Evolutionary conservation across 805 yeast genomes (phyloP).

Genomic region (Sugiyamaella qingdaonensis): DNA sequence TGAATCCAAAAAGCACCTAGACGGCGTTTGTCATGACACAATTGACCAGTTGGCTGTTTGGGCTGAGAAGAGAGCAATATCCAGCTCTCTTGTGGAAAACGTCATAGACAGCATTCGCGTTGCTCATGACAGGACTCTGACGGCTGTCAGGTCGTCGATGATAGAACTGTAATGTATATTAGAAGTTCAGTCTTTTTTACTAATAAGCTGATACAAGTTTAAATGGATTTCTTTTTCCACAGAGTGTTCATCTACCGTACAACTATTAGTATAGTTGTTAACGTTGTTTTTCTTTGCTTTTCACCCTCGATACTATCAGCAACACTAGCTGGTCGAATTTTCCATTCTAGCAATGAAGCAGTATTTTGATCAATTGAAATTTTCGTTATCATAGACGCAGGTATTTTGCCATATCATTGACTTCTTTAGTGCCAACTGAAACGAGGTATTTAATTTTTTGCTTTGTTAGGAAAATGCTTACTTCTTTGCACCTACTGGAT

Average conservation of each 20-base stretch:
- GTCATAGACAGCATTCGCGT: constrained; percentile 19
- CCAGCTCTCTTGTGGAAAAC: constrained; percentile 15
- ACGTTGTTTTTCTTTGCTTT: too few species aligned
- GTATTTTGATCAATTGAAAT: neutral
- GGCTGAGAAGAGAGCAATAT: constrained; percentile 17
- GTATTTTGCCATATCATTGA: constrained; percentile 28
- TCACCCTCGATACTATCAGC: too few species aligned
- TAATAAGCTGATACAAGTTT: too few species aligned
- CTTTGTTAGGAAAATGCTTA: constrained; percentile 1
- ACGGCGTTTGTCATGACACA: constrained; percentile 1
- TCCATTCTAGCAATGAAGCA: too few species aligned
- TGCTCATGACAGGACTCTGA: constrained; percentile 15
- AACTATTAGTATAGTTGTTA: too few species aligned
- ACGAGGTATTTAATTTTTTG: constrained; percentile 30
- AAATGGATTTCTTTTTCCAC: too few species aligned
- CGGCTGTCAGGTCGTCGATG: constrained; percentile 6
- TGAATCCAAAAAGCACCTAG: constrained; percentile 14
- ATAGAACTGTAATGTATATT: neutral
- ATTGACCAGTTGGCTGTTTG: constrained; percentile 17
- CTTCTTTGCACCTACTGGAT: constrained; percentile 21
- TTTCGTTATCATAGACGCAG: constrained; percentile 14
- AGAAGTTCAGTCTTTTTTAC: neutral
- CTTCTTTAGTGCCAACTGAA: constrained; percentile 33
- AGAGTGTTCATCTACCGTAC: too few species aligned
- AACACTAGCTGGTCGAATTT: too few species aligned